Evolutionary conservation across 805 yeast genomes (phyloP).

Genomic region (Wickerhamomyces mucosus): DNA sequence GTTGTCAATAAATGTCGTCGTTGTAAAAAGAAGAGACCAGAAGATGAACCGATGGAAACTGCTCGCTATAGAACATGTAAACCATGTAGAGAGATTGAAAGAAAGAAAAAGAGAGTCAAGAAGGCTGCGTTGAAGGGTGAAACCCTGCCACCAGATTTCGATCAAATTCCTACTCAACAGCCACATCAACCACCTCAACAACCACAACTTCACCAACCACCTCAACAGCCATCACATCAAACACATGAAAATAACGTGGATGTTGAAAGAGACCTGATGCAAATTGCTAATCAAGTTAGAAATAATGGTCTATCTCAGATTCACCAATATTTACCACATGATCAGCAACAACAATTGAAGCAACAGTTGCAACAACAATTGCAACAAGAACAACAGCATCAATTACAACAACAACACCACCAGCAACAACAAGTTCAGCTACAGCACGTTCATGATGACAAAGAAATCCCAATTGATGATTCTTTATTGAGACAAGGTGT

Average conservation of each 20-base stretch:
- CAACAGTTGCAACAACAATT: conserved; percentile 7
- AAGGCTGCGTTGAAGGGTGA: conserved; percentile 13
- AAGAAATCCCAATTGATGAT: conserved; percentile 15
- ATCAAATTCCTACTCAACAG: conserved; percentile 11
- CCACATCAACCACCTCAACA: conserved; percentile 6
- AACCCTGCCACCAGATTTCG: conserved; percentile 6
- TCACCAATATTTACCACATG: neutral
- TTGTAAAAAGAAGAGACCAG: conserved; percentile 22
- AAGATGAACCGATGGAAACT: conserved; percentile 21
- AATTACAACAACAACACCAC: neutral
- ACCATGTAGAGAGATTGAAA: conserved; percentile 21
- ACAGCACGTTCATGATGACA: conserved; percentile 2
- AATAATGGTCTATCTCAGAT: neutral
- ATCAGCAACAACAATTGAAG: conserved; percentile 1
- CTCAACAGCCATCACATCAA: conserved; percentile 5
- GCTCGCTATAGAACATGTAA: conserved; percentile 22
- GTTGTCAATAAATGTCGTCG: conserved; percentile 17
- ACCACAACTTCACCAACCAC: conserved; percentile 7
- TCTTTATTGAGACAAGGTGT: conserved; percentile 9
- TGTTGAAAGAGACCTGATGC: conserved; percentile 2
- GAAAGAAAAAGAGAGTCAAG: conserved; percentile 15
- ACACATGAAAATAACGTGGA: conserved; percentile 4
- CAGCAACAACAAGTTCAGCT: neutral
- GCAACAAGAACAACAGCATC: conserved; percentile 3
- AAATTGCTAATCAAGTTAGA: conserved; percentile 1